These are phyloP conservation scores for Lecanicillium sp. DNA, from an alignment of 2,329 filamentous ascomycete species.

Conservation along the genomic window DNA sequence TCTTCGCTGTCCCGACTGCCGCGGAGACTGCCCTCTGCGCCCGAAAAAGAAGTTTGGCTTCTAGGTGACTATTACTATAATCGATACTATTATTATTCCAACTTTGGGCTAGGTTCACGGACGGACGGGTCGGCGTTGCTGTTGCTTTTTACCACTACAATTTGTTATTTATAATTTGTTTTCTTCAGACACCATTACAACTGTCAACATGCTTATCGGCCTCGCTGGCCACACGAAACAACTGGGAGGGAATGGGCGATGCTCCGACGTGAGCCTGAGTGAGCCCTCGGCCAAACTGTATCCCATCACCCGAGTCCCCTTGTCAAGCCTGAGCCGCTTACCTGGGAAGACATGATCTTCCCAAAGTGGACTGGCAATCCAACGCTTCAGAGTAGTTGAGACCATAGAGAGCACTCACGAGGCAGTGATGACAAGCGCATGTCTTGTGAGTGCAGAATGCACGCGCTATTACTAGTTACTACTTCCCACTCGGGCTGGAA, in stretches of 20 bases:
- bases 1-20: conserved; percentile 30
- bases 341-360: too few species aligned
- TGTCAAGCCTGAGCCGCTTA: too few species aligned
- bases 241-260: background rate
- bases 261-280: too few species aligned
- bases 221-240: background rate
- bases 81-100: background rate
- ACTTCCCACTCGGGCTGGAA: too few species aligned
- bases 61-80: background rate
- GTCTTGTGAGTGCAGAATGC: too few species aligned
- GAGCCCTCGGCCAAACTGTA: too few species aligned
- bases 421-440: too few species aligned
- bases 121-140: background rate
- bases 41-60: conserved; percentile 26
- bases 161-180: background rate
- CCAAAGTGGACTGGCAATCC: too few species aligned
- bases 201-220: conserved; percentile 1
- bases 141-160: background rate
- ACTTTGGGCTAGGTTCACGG: background rate
- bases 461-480: too few species aligned
- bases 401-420: too few species aligned
- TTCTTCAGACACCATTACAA: background rate
- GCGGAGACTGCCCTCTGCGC: conserved; percentile 30
- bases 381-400: too few species aligned
- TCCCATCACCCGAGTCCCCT: too few species aligned